These are phyloP conservation scores for Vitellaria paradoxa DNA, from an alignment of 179 eudicot species.

Conservation along the genomic window DNA sequence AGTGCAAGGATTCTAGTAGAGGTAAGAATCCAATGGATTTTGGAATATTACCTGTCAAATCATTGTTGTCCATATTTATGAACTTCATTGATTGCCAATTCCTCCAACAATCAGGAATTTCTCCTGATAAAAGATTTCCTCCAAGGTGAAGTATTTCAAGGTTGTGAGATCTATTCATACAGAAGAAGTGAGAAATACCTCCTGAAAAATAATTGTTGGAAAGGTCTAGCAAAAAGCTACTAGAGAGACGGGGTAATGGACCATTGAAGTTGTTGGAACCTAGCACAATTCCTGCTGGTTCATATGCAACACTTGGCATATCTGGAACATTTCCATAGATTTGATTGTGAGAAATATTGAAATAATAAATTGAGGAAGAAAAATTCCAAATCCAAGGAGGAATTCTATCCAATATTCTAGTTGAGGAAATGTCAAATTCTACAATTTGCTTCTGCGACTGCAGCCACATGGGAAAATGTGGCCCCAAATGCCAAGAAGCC, in stretches of 20 bases:
- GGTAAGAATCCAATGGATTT: not conserved
- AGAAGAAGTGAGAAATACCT: not conserved
- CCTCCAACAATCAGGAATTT: not conserved
- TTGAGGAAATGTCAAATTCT: not conserved
- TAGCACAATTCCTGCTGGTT: not conserved
- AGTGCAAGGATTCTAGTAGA: not conserved
- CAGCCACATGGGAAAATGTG: slow-evolving; percentile 10
- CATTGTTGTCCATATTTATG: slow-evolving; percentile 6
- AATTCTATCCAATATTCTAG: not conserved
- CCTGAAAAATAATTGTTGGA: not conserved
- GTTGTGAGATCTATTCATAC: not conserved
- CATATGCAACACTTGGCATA: not conserved
- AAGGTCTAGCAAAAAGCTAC: not conserved
- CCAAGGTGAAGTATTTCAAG: not conserved
- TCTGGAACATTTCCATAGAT: not conserved
- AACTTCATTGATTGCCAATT: not conserved
- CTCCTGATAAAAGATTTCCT: slow-evolving; percentile 9
- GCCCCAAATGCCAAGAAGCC: not conserved
- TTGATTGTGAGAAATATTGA: not conserved
- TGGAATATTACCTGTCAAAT: slow-evolving; percentile 10
- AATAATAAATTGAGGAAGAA: not conserved
- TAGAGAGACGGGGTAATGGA: not conserved
- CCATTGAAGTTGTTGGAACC: not conserved
- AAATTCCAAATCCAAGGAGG: slow-evolving; percentile 13
- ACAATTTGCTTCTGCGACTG: not conserved